Evolutionary conservation across 2,329 filamentous ascomycete genomes (phyloP).

Genomic region (Nemania sp.): DNA sequence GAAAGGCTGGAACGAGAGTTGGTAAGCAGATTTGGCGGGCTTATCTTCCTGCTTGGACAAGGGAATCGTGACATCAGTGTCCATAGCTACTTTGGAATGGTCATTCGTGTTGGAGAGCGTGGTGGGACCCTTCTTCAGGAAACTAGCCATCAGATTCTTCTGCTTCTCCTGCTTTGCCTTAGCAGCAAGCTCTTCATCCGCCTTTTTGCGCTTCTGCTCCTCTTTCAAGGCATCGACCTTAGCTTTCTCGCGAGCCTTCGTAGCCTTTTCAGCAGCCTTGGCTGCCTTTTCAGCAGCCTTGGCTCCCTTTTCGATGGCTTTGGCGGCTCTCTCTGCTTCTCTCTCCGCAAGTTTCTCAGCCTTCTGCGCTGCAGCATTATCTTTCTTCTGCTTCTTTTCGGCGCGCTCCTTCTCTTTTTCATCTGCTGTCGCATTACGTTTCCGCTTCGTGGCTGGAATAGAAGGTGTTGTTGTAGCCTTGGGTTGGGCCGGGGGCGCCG

Average conservation of each 20-base stretch:
- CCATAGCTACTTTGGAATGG: constrained; percentile 14
- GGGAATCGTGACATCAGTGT: constrained; percentile 28
- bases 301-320: constrained; percentile 10
- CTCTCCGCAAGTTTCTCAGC: constrained; percentile 28
- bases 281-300: constrained; percentile 14
- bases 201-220: constrained; percentile 50
- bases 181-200: constrained; percentile 42
- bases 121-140: constrained; percentile 32
- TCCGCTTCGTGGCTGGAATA: constrained; percentile 40
- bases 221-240: constrained; percentile 48
- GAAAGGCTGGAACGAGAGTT: constrained; percentile 78
- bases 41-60: constrained; percentile 33
- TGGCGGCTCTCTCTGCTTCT: constrained; percentile 9
- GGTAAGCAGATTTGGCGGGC: constrained; percentile 56
- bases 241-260: constrained; percentile 36
- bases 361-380: constrained; percentile 46
- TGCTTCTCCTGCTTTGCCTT: constrained; percentile 51
- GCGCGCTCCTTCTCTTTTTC: constrained; percentile 47
- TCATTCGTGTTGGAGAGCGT: constrained; percentile 32
- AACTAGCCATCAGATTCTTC: constrained; percentile 32
- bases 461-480: not conserved
- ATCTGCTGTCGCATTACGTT: constrained; percentile 43
- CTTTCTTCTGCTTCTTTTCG: constrained; percentile 54
- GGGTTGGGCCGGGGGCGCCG: constrained; percentile 14
- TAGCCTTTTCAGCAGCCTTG: constrained; percentile 31